Conservation (phyloP, 2,329 filamentous ascomycete genomes). For the Corynespora cassiicola region DNA sequence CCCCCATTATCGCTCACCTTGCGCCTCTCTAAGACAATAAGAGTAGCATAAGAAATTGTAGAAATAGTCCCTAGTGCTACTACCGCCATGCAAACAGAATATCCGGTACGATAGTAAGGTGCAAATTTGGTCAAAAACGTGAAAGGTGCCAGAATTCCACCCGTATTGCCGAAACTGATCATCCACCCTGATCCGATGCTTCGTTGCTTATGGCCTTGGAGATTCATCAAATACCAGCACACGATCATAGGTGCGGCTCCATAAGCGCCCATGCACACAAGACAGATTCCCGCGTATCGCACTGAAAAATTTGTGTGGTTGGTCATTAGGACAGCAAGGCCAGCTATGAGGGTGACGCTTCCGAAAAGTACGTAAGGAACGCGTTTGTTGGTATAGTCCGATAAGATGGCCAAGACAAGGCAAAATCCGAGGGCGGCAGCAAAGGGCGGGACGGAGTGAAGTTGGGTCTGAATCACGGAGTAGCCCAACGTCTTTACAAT, state of each 20-base stretch:
- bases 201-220: slow-evolving; percentile 60
- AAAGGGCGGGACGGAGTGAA: slow-evolving; percentile 30
- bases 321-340: slow-evolving; percentile 62
- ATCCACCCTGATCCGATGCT: slow-evolving; percentile 57
- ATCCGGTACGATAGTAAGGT: slow-evolving; percentile 54
- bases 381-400: slow-evolving; percentile 48
- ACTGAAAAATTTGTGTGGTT: slow-evolving; percentile 32
- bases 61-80: not conserved
- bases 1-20: too few relatives aligned
- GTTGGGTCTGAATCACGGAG: slow-evolving; percentile 28
- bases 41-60: not conserved
- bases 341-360: slow-evolving; percentile 52
- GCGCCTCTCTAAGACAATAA: slow-evolving; percentile 2
- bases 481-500: slow-evolving; percentile 33
- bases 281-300: slow-evolving; percentile 38
- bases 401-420: slow-evolving; percentile 45
- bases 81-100: slow-evolving; percentile 50
- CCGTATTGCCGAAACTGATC: slow-evolving; percentile 53
- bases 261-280: slow-evolving; percentile 41
- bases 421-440: slow-evolving; percentile 17
- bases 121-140: slow-evolving; percentile 53
- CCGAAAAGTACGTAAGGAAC: slow-evolving; percentile 58
- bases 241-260: slow-evolving; percentile 28
- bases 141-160: slow-evolving; percentile 55
- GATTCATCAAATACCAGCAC: slow-evolving; percentile 48